phyloP scores from a whole-genome alignment of 768 basidiomycete species.

The Boletus coccyginus region DNA sequence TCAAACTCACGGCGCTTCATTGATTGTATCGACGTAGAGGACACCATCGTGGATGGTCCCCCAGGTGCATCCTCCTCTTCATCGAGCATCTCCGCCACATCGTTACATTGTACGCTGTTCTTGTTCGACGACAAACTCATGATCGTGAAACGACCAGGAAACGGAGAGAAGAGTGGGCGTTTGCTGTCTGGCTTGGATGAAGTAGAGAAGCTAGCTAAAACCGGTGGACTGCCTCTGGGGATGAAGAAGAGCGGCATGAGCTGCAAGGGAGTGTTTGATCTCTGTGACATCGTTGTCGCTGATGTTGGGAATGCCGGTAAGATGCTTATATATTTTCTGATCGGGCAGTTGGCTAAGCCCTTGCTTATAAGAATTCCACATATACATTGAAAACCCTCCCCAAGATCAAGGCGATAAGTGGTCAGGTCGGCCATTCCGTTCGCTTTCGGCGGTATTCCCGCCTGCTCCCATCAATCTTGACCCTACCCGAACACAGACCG shows the following conservation, averaged over 20 bases:
- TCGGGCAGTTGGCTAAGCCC: constrained; percentile 5
- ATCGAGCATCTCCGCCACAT: constrained; percentile 39
- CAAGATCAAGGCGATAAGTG: constrained; percentile 82
- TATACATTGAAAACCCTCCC: constrained; percentile 83
- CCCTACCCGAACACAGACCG: constrained; percentile 56
- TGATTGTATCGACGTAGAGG: constrained; percentile 93
- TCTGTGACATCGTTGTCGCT: constrained; percentile 79
- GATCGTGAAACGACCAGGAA: constrained; percentile 81
- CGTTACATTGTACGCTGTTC: constrained; percentile 84
- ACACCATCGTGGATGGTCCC: constrained; percentile 53
- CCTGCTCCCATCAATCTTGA: constrained; percentile 66
- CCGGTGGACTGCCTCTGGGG: constrained; percentile 55
- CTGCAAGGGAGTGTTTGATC: constrained; percentile 81
- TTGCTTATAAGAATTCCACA: constrained; percentile 65
- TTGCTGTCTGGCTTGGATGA: constrained; percentile 74
- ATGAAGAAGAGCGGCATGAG: constrained; percentile 80
- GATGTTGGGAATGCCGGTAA: constrained; percentile 85
- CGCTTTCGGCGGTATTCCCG: constrained; percentile 73
- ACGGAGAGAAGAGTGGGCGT: constrained; percentile 72
- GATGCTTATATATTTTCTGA: constrained; percentile 19
- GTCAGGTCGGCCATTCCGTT: constrained; percentile 83
- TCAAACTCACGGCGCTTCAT: constrained; percentile 85
- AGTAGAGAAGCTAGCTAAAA: constrained; percentile 67
- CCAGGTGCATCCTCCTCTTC: constrained; percentile 41
- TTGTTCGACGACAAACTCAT: constrained; percentile 94